Conservation (phyloP, 495 filamentous ascomycete genomes). For the Daldinia concentrica region DNA sequence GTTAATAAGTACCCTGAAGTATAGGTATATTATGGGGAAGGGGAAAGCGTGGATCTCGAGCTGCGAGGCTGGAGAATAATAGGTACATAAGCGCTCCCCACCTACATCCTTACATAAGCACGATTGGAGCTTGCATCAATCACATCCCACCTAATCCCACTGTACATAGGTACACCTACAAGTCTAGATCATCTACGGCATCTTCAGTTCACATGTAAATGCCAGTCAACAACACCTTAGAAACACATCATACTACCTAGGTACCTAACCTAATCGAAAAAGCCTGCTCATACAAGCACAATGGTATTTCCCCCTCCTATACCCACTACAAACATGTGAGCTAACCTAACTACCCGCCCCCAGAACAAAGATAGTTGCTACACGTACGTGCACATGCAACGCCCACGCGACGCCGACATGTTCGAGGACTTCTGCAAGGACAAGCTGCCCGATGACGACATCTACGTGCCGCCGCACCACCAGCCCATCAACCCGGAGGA, state of each 20-base stretch:
- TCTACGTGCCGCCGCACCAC: constrained; percentile 88
- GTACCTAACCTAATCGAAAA: not conserved
- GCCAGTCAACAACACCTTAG: not conserved
- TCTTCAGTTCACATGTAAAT: not conserved
- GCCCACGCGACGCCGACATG: constrained; percentile 82
- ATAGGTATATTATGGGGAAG: not conserved
- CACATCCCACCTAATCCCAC: not conserved
- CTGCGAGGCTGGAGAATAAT: not conserved
- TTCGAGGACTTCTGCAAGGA: constrained; percentile 88
- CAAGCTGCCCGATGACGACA: constrained; percentile 74
- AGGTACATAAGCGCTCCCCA: not conserved
- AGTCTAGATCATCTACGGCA: not conserved
- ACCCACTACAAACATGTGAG: too few relatives aligned
- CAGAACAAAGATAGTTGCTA: constrained; percentile 90
- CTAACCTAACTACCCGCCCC: not conserved
- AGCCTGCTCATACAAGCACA: not conserved
- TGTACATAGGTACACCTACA: not conserved
- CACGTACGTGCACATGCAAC: constrained; percentile 88
- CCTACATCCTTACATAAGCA: not conserved
- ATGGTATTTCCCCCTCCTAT: not conserved
- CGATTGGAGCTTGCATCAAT: not conserved
- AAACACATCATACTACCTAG: not conserved
- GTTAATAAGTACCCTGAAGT: not conserved
- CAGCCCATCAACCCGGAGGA: constrained; percentile 96
- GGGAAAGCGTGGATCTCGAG: not conserved